Evolutionary conservation across 2,329 filamentous ascomycete species (phyloP).

Genomic region (Fusarium guadeloupense): DNA sequence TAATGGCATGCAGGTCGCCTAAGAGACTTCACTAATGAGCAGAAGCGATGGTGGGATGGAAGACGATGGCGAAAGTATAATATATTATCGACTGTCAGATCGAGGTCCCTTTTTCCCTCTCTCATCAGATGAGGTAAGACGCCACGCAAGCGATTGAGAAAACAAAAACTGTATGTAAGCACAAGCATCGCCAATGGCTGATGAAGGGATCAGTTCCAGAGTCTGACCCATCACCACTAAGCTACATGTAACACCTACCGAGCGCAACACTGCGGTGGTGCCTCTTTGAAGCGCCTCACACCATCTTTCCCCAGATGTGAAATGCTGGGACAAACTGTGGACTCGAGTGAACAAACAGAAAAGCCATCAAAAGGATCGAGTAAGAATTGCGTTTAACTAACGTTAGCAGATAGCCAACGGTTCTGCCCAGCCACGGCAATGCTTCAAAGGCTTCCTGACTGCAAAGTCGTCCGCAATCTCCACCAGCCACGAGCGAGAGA

Average conservation of each 20-base stretch:
- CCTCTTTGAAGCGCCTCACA: conserved; percentile 23
- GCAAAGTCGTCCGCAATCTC: conserved; percentile 26
- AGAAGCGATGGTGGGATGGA: not conserved
- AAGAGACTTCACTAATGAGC: not conserved
- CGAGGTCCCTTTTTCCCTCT: not conserved
- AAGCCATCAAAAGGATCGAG: not conserved
- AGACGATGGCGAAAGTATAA: not conserved
- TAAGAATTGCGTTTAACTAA: not conserved
- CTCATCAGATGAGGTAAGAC: conserved; percentile 22
- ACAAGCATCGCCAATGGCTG: conserved; percentile 17
- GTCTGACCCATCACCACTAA: conserved; percentile 14
- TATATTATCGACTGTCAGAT: conserved; percentile 14
- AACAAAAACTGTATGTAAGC: conserved; percentile 7
- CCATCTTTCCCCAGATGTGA: not conserved
- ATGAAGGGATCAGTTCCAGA: conserved; percentile 18
- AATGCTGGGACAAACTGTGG: not conserved
- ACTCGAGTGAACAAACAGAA: not conserved
- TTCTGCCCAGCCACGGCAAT: conserved; percentile 21
- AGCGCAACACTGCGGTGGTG: conserved; percentile 38
- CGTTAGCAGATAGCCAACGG: conserved; percentile 14
- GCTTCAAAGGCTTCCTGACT: conserved; percentile 22
- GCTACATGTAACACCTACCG: conserved; percentile 21
- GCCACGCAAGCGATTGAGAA: conserved; percentile 9
- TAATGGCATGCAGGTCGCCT: conserved; percentile 3
- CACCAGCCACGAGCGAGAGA: conserved; percentile 34